Conservation (phyloP, 352 stramenopile species). For the Globisporangium polare region DNA sequence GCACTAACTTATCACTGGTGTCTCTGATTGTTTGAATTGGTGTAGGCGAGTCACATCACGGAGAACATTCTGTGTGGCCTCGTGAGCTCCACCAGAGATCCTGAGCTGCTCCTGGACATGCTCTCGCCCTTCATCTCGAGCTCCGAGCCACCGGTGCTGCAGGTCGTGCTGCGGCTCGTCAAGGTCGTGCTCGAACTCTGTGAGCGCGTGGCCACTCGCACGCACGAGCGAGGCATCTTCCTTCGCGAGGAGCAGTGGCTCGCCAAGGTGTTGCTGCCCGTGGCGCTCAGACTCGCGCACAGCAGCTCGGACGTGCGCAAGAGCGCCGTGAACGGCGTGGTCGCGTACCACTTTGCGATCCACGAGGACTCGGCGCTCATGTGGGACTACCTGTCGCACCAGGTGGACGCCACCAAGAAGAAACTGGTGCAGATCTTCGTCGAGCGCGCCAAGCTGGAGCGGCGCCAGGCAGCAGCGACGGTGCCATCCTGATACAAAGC, state of each 20-base stretch:
- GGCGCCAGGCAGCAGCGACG: slow-evolving; percentile 2
- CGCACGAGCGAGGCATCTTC: slow-evolving; percentile 13
- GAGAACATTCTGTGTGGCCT: slow-evolving; percentile 43
- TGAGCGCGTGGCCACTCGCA: slow-evolving; percentile 17
- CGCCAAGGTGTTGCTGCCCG: slow-evolving; percentile 23
- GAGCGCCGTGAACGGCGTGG: slow-evolving; percentile 56
- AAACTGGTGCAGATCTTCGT: slow-evolving; percentile 78
- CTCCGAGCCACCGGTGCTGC: slow-evolving; percentile 36
- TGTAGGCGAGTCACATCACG: slow-evolving; percentile 46
- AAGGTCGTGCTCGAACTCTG: slow-evolving; percentile 38
- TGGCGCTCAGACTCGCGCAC: slow-evolving; percentile 43
- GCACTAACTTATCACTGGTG: background rate
- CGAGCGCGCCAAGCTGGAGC: slow-evolving; percentile 49
- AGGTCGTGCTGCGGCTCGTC: slow-evolving; percentile 48
- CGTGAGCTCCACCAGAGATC: slow-evolving; percentile 25
- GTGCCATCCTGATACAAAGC: slow-evolving; percentile 7
- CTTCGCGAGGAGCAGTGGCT: slow-evolving; percentile 30
- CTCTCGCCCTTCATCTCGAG: slow-evolving; percentile 35
- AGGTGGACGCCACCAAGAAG: slow-evolving; percentile 48
- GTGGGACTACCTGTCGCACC: slow-evolving; percentile 36
- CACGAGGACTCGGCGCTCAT: slow-evolving; percentile 39
- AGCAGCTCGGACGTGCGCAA: slow-evolving; percentile 65
- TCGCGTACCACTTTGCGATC: slow-evolving; percentile 58
- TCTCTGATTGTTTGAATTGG: background rate
- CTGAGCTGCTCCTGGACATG: slow-evolving; percentile 33